Evolutionary conservation across 2,329 filamentous ascomycete species (phyloP).

Genomic region (Claviceps quebecensis): DNA sequence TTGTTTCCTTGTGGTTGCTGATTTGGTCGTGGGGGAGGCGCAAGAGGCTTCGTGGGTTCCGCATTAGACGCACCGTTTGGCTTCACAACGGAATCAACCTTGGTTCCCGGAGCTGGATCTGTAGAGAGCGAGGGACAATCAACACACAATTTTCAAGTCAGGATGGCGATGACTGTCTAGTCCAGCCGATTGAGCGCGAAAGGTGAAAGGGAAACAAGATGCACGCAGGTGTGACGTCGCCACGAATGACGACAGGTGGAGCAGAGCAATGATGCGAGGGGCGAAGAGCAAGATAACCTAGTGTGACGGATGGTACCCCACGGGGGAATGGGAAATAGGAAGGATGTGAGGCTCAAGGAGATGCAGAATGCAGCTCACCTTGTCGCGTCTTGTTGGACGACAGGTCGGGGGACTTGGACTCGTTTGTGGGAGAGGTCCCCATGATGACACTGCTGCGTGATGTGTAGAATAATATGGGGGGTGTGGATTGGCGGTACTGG

Average conservation of each 20-base stretch:
- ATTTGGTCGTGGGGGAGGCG: constrained; percentile 53
- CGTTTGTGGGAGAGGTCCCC: constrained; percentile 29
- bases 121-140: constrained; percentile 6
- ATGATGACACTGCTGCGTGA: constrained; percentile 31
- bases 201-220: not conserved
- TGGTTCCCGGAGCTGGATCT: constrained; percentile 32
- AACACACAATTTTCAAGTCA: constrained; percentile 10
- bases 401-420: constrained; percentile 35
- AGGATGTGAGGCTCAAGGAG: constrained; percentile 3
- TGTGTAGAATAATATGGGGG: constrained; percentile 22
- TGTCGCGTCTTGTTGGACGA: constrained; percentile 27
- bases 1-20: constrained; percentile 33
- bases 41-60: constrained; percentile 50
- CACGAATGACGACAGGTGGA: constrained; percentile 3
- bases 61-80: constrained; percentile 37
- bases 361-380: constrained; percentile 25
- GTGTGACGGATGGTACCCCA: not conserved
- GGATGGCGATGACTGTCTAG: not conserved
- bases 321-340: not conserved
- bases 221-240: not conserved
- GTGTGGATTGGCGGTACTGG: not conserved
- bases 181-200: not conserved
- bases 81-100: constrained; percentile 32
- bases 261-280: not conserved
- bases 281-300: not conserved